Percentiles rank a stretch among this genome's conserved stretches.
phyloP scores from a whole-genome alignment of 1,284 basidiomycete genomes.

The Sparassis latifolia region DNA sequence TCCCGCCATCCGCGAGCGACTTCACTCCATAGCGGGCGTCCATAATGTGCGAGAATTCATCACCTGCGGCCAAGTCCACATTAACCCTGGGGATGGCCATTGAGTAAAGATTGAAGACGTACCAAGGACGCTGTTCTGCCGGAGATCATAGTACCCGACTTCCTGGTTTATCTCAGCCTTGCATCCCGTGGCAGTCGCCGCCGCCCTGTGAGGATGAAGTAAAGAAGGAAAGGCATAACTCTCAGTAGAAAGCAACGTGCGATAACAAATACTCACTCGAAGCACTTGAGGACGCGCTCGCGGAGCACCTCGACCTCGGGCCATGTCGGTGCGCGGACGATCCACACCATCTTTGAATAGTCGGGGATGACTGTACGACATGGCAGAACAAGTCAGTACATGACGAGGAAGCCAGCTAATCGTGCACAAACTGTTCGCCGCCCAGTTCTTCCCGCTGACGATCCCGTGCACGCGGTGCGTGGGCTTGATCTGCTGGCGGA shows the following conservation, averaged over 20 bases:
- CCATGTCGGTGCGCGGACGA: conserved; percentile 65
- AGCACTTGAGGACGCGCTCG: conserved; percentile 59
- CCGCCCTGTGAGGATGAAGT: conserved; percentile 40
- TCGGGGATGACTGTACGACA: conserved; percentile 65
- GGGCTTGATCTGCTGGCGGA: conserved; percentile 57
- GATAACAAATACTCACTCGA: conserved; percentile 45
- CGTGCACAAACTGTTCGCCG: conserved; percentile 47
- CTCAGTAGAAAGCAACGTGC: background rate
- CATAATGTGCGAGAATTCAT: conserved; percentile 50
- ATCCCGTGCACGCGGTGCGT: conserved; percentile 65
- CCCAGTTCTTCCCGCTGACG: conserved; percentile 54
- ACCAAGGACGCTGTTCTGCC: conserved; percentile 60
- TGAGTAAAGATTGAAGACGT: conserved; percentile 3
- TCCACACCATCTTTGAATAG: conserved; percentile 65
- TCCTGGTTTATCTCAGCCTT: conserved; percentile 39
- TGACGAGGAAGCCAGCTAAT: background rate
- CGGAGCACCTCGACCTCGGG: conserved; percentile 50
- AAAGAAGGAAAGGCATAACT: background rate
- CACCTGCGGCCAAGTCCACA: conserved; percentile 28
- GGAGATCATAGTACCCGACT: conserved; percentile 47
- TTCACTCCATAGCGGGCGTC: conserved; percentile 43
- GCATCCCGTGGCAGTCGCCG: conserved; percentile 67
- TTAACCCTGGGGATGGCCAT: background rate
- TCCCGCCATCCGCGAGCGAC: conserved; percentile 49
- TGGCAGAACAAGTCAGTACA: background rate